A percentile compares a stretch with the other conserved stretches of the same genome.
phyloP scores from a whole-genome alignment of 306 rosid genomes.

The Cucurbita pepo region DNA sequence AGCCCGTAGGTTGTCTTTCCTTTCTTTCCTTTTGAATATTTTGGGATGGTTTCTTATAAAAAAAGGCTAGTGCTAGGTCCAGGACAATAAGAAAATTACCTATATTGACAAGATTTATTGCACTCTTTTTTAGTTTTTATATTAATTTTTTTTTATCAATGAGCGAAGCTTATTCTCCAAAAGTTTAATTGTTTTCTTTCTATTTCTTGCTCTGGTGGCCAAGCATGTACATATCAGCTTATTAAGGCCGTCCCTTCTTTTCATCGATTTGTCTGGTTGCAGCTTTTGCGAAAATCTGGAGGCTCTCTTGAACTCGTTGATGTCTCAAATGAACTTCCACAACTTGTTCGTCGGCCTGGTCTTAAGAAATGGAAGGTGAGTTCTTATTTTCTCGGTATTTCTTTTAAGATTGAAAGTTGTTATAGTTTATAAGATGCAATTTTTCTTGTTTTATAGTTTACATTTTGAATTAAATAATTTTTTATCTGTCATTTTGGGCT shows the following conservation, averaged over 20 bases:
- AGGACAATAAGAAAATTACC: not conserved
- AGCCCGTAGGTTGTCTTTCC: no score
- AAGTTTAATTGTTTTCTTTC: not conserved
- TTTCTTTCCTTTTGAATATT: no score
- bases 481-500: not conserved
- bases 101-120: not conserved
- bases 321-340: slow-evolving; percentile 81
- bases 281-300: slow-evolving; percentile 72
- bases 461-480: not conserved
- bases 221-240: not conserved
- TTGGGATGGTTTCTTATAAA: no score
- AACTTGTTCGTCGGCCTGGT: slow-evolving; percentile 73
- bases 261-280: slow-evolving; percentile 5
- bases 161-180: not conserved
- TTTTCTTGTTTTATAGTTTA: not conserved
- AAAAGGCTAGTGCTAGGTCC: not conserved
- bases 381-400: not conserved
- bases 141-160: not conserved
- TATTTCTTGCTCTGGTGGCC: not conserved
- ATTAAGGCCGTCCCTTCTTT: not conserved
- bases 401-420: not conserved
- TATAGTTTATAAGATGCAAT: not conserved
- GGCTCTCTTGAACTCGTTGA: slow-evolving; percentile 76
- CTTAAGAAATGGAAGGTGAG: slow-evolving; percentile 76
- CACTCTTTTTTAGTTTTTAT: not conserved